These are phyloP conservation scores for Plasmodium reichenowi DNA, from an alignment of 169 alveolate genomes.

Conservation along the genomic window DNA sequence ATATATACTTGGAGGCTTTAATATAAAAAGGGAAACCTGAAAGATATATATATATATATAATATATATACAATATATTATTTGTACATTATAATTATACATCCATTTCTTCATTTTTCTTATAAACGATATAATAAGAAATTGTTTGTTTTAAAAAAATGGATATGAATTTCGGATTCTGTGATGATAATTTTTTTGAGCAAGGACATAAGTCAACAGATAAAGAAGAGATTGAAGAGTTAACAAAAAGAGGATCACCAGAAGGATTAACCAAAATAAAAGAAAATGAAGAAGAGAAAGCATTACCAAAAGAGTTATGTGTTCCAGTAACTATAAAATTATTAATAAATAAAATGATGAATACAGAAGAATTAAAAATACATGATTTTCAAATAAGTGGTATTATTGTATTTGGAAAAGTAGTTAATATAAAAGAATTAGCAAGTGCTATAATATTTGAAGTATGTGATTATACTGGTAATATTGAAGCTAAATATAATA, in stretches of 20 bases:
- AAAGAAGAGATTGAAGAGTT: conserved; percentile 44
- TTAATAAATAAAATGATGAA: conserved; percentile 63
- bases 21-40: no score
- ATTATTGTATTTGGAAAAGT: conserved; percentile 65
- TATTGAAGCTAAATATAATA: conserved; percentile 77
- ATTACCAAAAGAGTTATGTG: conserved; percentile 65
- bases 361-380: conserved; percentile 53
- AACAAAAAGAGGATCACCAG: conserved; percentile 25
- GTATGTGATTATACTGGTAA: conserved; percentile 76
- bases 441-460: conserved; percentile 71
- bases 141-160: background rate
- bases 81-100: no score
- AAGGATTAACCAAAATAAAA: background rate
- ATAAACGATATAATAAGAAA: background rate
- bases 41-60: no score
- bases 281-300: conserved; percentile 55
- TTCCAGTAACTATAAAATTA: conserved; percentile 66
- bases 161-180: conserved; percentile 72
- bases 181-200: conserved; percentile 52
- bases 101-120: no score
- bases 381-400: conserved; percentile 73
- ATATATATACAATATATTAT: no score
- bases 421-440: conserved; percentile 48
- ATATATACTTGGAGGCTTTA: background rate
- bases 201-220: conserved; percentile 69